Evolutionary conservation across 2,329 filamentous ascomycete species (phyloP), one percentile per base, ranked within the genome.

Genomic region (Neonectria punicea): DNA sequence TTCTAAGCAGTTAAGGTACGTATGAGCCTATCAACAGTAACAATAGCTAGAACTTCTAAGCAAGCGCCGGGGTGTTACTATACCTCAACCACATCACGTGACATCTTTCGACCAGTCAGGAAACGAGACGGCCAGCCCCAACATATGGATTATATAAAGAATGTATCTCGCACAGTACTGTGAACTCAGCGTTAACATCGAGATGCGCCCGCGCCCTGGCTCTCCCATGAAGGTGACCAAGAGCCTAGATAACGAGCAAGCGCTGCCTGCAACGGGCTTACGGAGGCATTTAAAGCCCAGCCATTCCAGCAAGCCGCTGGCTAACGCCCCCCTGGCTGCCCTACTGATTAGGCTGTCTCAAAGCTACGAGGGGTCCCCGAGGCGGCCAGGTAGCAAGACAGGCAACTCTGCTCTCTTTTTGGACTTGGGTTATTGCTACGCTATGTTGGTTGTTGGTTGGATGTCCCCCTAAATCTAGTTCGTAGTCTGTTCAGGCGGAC

Each of bases 81-180:
- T 25, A 25, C 5, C 46, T 49, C 46, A 20, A 20, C 10, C 20
- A 25, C 20, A 25, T 49, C 46, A 49, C 46, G 20, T 49, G 20
- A 49, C 13, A 25, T 4, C 14, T 49, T 49, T 11, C 46, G 18
- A 4, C 46, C 46, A 49, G 20, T 49, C 46, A 49, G 46, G 46
- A 49, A 49, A 49, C 46, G 49, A 16, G 30, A 53, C 49, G 13
- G 49, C 14, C 20, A 3, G 20, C 20, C 20, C 20, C 20, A 22
- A 22, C 20, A 22, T 22, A 22, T 22, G 20, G 20, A 22, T 22
- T 22, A 22, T 3, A 22, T 2, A 22, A 22, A 22, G 20, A 22
- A 22, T 22, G 20, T 58, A 58, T 58, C 55, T 58, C 55, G 55
- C 44, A 58, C 44, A 58, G 55, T 58, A 50, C 55, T 50, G 46